phyloP scores from a whole-genome alignment of 108 stramenopile species.

The Pseudonitzschia pungens region DNA sequence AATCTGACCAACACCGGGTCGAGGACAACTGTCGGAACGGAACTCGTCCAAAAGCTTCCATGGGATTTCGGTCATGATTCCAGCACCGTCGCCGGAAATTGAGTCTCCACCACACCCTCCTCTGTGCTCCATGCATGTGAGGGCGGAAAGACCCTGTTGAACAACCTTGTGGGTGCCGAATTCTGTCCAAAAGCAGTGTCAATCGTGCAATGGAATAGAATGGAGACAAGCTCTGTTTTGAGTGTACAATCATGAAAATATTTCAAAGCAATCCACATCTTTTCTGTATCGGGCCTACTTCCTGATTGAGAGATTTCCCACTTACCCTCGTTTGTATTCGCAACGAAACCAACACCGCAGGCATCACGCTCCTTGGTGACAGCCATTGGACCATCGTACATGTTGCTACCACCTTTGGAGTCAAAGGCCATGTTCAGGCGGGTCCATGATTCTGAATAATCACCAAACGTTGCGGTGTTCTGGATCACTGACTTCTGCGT shows the following conservation, averaged over 20 bases:
- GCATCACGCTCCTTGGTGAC: constrained; percentile 91
- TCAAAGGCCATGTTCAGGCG: constrained; percentile 41
- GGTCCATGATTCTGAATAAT: background rate
- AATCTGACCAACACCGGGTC: constrained; percentile 91
- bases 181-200: too few relatives aligned
- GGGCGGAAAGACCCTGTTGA: constrained; percentile 68
- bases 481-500: background rate
- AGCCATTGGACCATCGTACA: constrained; percentile 81
- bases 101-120: constrained; percentile 86
- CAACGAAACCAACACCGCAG: constrained; percentile 97
- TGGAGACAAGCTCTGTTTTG: too few relatives aligned
- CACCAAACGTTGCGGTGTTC: background rate
- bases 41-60: constrained; percentile 85
- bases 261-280: too few relatives aligned
- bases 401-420: constrained; percentile 42
- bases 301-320: too few relatives aligned
- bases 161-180: constrained; percentile 80
- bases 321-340: constrained; percentile 75
- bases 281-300: too few relatives aligned
- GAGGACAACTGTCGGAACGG: constrained; percentile 56
- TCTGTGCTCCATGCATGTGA: constrained; percentile 87
- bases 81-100: constrained; percentile 92
- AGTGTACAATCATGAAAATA: too few relatives aligned
- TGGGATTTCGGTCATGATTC: constrained; percentile 95
- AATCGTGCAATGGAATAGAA: too few relatives aligned